Percentiles rank a stretch among this genome's conserved stretches.
Evolutionary conservation across 2,329 filamentous ascomycete genomes (phyloP).

Genomic region (Neopestalotiopsis rosae): DNA sequence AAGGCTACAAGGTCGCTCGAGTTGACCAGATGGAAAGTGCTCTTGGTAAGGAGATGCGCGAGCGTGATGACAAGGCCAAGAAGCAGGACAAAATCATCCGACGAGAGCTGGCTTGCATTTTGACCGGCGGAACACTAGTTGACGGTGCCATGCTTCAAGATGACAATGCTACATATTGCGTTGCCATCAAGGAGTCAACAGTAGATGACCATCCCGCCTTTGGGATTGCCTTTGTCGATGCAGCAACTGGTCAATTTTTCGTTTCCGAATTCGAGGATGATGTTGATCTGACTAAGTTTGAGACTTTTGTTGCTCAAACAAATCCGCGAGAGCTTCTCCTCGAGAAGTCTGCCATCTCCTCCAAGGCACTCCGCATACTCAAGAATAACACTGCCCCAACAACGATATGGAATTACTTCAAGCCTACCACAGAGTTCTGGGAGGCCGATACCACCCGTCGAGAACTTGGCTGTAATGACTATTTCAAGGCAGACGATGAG

Average conservation of each 20-base stretch:
- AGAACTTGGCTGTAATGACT: slow-evolving; percentile 79
- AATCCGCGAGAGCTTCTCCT: slow-evolving; percentile 86
- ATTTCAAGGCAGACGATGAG: slow-evolving; percentile 69
- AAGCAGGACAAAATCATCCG: slow-evolving; percentile 94
- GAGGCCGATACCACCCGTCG: slow-evolving; percentile 80
- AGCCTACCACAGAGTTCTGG: slow-evolving; percentile 89
- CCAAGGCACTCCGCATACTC: slow-evolving; percentile 88
- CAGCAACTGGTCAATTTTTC: slow-evolving; percentile 93
- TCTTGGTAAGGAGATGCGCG: slow-evolving; percentile 97
- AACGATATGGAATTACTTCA: slow-evolving; percentile 94
- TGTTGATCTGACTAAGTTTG: slow-evolving; percentile 91
- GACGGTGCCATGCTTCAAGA: slow-evolving; percentile 97
- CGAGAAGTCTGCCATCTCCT: slow-evolving; percentile 85
- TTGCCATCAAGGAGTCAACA: slow-evolving; percentile 86
- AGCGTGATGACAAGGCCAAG: slow-evolving; percentile 73
- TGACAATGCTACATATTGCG: slow-evolving; percentile 96
- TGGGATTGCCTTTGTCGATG: slow-evolving; percentile 92
- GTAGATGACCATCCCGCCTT: slow-evolving; percentile 80
- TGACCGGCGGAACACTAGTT: slow-evolving; percentile 91
- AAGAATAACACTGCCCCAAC: slow-evolving; percentile 95
- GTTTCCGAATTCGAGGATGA: slow-evolving; percentile 93
- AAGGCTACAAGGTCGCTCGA: slow-evolving; percentile 94
- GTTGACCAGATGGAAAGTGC: slow-evolving; percentile 98
- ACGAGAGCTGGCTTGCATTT: slow-evolving; percentile 86
- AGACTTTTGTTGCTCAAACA: slow-evolving; percentile 94